These are phyloP conservation scores for Paracoccidioides lutzii DNA, from an alignment of 2,329 filamentous ascomycete genomes.

Conservation along the genomic window DNA sequence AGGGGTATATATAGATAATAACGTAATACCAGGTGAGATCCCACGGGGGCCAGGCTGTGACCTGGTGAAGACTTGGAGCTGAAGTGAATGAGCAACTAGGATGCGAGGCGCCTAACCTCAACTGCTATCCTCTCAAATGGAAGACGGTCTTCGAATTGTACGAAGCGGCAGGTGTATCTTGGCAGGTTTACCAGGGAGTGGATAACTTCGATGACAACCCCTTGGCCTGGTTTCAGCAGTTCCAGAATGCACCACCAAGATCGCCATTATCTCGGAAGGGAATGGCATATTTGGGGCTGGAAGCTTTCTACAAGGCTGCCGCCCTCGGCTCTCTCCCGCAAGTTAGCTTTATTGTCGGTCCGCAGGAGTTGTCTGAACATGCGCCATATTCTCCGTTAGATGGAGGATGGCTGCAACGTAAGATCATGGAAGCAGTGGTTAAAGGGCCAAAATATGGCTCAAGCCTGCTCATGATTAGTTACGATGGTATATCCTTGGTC, in stretches of 20 bases:
- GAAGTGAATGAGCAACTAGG: conserved; percentile 14
- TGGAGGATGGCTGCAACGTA: conserved; percentile 43
- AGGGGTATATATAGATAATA: conserved; percentile 40
- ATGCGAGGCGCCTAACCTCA: conserved; percentile 34
- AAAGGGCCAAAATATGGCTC: conserved; percentile 38
- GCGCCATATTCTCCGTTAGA: conserved; percentile 41
- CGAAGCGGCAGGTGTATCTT: conserved; percentile 36
- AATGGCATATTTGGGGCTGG: conserved; percentile 35
- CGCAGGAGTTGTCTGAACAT: conserved; percentile 41
- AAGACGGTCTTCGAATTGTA: conserved; percentile 40
- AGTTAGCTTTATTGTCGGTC: conserved; percentile 40
- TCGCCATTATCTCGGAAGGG: conserved; percentile 36
- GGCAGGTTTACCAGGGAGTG: conserved; percentile 39
- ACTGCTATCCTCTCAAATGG: conserved; percentile 44
- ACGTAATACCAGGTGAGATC: conserved; percentile 34
- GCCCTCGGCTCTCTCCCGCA: conserved; percentile 40
- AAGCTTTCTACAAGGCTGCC: conserved; percentile 39
- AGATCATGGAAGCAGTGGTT: conserved; percentile 40
- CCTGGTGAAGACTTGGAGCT: background rate
- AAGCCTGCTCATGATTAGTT: conserved; percentile 40
- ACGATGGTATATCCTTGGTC: conserved; percentile 27
- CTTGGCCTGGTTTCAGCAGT: conserved; percentile 42
- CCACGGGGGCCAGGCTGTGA: background rate
- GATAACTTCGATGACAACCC: conserved; percentile 45
- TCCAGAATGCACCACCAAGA: conserved; percentile 31